phyloP scores from a whole-genome alignment of 2,329 filamentous ascomycete species.

The Dichotomopilus funicola region DNA sequence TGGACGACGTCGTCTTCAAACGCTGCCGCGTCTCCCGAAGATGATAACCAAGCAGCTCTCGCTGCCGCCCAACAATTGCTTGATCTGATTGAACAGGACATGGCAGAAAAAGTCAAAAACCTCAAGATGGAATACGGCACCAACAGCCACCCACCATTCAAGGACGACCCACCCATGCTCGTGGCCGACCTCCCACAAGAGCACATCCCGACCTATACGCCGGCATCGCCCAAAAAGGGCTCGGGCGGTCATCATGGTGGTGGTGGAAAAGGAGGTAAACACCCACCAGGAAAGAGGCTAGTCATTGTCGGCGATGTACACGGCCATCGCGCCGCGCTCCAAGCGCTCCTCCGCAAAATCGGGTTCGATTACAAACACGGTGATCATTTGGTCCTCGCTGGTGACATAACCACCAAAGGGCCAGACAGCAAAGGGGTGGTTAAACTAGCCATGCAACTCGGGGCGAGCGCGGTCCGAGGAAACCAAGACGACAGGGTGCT shows the following conservation, averaged over 20 bases:
- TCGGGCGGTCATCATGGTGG: not conserved
- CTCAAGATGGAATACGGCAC: conserved; percentile 36
- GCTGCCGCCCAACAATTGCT: not conserved
- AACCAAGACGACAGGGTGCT: conserved; percentile 89
- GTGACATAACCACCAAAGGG: conserved; percentile 80
- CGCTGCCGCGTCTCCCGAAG: not conserved
- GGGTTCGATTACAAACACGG: conserved; percentile 48
- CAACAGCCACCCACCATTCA: conserved; percentile 34
- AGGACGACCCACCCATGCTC: conserved; percentile 23
- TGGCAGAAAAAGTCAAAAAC: conserved; percentile 6
- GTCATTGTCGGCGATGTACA: conserved; percentile 89
- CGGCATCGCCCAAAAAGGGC: conserved; percentile 27
- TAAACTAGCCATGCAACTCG: conserved; percentile 63
- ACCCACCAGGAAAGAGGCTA: conserved; percentile 47
- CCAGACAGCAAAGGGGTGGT: conserved; percentile 76
- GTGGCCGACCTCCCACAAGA: conserved; percentile 29
- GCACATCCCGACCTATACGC: conserved; percentile 21
- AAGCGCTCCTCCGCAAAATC: conserved; percentile 59
- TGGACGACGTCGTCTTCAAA: conserved; percentile 12
- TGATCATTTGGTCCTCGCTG: conserved; percentile 71
- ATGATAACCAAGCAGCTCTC: not conserved
- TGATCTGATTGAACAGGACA: conserved; percentile 2
- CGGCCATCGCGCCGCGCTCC: conserved; percentile 67
- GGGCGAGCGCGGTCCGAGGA: conserved; percentile 77
- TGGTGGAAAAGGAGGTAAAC: not conserved